Evolutionary conservation across 2,329 filamentous ascomycete species (phyloP).

Genomic region (Raffaelea arxii): DNA sequence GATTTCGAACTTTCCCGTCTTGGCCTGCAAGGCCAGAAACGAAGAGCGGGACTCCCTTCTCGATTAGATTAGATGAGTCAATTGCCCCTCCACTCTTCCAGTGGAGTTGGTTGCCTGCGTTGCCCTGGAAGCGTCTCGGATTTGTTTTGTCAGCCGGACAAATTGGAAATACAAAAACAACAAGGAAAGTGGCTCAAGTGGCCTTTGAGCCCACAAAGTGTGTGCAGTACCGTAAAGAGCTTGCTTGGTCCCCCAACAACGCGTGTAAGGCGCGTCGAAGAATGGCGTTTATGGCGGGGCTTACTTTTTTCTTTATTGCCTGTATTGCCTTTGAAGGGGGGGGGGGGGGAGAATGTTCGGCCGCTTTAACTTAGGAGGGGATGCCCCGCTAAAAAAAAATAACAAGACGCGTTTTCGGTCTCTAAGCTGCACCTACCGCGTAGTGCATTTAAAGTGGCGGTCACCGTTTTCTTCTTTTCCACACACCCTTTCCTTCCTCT

Average conservation of each 20-base stretch:
- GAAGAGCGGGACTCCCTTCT: too few species aligned
- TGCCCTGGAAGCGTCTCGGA: not conserved
- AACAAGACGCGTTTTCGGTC: conserved; percentile 6
- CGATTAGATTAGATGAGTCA: conserved; percentile 3
- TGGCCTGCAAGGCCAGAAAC: too few species aligned
- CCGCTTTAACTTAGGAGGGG: too few species aligned
- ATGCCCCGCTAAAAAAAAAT: conserved; percentile 4
- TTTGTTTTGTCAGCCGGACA: conserved; percentile 3
- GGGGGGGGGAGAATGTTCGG: too few species aligned
- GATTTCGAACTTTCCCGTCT: too few species aligned
- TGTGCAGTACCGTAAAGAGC: too few species aligned
- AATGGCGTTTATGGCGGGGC: not conserved
- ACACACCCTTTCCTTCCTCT: conserved; percentile 1
- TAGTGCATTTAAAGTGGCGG: conserved; percentile 13
- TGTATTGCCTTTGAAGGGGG: conserved; percentile 9
- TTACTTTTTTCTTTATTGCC: too few species aligned
- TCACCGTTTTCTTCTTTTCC: conserved; percentile 11
- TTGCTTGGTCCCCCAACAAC: too few species aligned
- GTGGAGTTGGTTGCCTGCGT: not conserved
- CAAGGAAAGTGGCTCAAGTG: too few species aligned
- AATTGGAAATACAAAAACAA: too few species aligned
- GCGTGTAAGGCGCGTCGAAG: too few species aligned
- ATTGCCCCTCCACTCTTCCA: not conserved
- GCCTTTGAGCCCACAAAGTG: too few species aligned
- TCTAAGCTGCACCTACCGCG: conserved; percentile 9